phyloP scores from a whole-genome alignment of 169 alveolate genomes.

The Eimeria sp. region DNA sequence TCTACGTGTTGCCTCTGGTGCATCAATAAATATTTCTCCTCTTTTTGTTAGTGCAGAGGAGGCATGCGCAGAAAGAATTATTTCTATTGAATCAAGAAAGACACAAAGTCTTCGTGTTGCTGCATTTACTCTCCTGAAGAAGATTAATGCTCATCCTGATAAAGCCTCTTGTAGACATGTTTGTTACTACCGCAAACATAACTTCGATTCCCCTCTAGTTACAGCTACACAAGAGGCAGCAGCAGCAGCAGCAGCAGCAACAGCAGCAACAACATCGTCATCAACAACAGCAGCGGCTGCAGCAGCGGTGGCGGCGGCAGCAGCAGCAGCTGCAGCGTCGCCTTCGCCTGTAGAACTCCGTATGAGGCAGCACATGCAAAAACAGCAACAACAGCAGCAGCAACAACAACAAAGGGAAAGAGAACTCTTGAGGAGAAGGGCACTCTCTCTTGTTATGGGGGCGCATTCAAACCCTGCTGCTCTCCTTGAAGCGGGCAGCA shows the following conservation, averaged over 20 bases:
- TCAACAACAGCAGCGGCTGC: not conserved
- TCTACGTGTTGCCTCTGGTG: conserved; percentile 67
- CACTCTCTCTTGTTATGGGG: conserved; percentile 29
- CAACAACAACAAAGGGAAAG: not conserved
- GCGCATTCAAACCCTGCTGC: not conserved
- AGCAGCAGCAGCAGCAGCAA: not conserved
- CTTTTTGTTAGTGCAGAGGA: conserved; percentile 76
- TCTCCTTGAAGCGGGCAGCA: not conserved
- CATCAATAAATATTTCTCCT: conserved; percentile 68
- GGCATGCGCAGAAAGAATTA: conserved; percentile 71
- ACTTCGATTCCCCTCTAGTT: conserved; percentile 53
- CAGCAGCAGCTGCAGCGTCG: conserved; percentile 11
- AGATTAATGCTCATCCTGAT: conserved; percentile 72
- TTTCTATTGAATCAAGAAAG: conserved; percentile 16
- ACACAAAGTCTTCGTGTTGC: conserved; percentile 37
- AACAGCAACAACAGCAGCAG: conserved; percentile 3
- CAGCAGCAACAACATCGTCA: not conserved
- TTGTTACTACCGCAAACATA: conserved; percentile 54
- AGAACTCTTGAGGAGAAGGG: not conserved
- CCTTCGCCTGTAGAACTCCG: too few relatives aligned
- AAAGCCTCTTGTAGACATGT: conserved; percentile 63
- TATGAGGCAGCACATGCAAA: too few relatives aligned
- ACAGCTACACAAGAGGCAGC: not conserved
- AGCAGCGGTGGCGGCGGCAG: not conserved
- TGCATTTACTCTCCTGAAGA: conserved; percentile 26